A percentile compares a stretch with the other conserved stretches of the same genome.
Evolutionary conservation across 1,284 basidiomycete species (phyloP).

Genomic region (Cystobasidiaceae sp.): DNA sequence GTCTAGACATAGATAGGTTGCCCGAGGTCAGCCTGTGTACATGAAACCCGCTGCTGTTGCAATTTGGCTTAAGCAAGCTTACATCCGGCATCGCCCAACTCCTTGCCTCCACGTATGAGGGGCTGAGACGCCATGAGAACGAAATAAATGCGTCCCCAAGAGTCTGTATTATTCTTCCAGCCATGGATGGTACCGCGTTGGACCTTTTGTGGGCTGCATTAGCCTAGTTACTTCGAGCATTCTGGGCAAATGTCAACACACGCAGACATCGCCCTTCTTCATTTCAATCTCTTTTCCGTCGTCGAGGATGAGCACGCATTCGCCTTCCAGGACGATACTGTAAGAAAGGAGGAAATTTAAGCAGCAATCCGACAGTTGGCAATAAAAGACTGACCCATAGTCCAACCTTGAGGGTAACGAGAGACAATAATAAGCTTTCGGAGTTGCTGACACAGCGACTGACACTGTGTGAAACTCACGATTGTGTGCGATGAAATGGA

Average conservation of each 20-base stretch:
- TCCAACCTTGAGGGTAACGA: not conserved
- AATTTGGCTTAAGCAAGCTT: too few species aligned
- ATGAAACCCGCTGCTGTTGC: too few species aligned
- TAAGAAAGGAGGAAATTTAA: not conserved
- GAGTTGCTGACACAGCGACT: not conserved
- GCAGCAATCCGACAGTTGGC: not conserved
- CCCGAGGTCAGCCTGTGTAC: too few species aligned
- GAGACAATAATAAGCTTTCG: not conserved
- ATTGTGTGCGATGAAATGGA: conserved; percentile 13
- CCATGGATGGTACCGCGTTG: conserved; percentile 1
- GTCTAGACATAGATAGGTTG: too few species aligned
- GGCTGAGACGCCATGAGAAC: conserved; percentile 4
- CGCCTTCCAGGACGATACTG: conserved; percentile 9
- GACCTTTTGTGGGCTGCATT: not conserved
- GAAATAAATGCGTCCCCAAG: conserved; percentile 18
- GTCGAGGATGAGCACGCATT: conserved; percentile 13
- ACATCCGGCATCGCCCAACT: conserved; percentile 24
- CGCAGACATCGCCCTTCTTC: conserved; percentile 19
- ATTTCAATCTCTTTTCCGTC: conserved; percentile 13
- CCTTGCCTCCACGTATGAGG: conserved; percentile 2
- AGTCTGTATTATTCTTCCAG: conserved; percentile 15
- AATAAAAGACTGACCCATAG: not conserved
- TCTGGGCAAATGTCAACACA: not conserved
- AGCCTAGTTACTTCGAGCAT: not conserved
- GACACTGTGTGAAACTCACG: not conserved